Conservation (phyloP, 129 eudicot species). For the Gnaphalium uliginosum region DNA sequence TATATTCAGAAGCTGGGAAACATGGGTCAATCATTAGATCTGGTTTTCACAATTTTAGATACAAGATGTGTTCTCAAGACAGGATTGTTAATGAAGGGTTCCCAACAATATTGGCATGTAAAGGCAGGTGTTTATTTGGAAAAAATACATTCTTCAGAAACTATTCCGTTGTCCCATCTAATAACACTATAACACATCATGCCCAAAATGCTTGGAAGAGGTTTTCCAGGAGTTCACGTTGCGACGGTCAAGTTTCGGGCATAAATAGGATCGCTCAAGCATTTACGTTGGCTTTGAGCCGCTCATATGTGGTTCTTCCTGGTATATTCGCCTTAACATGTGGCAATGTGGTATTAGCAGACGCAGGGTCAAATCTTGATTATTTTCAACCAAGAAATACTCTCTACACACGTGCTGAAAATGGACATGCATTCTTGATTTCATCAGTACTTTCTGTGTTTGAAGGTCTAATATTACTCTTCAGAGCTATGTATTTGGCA, state of each 20-base stretch:
- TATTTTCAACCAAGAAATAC: conserved; percentile 43
- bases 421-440: conserved; percentile 54
- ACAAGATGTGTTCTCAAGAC: conserved; percentile 40
- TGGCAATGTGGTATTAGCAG: conserved; percentile 55
- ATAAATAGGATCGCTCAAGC: conserved; percentile 70
- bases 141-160: conserved; percentile 37
- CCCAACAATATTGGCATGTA: conserved; percentile 26
- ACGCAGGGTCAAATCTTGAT: conserved; percentile 46
- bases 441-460: conserved; percentile 49
- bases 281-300: conserved; percentile 71
- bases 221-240: conserved; percentile 34
- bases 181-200: conserved; percentile 51
- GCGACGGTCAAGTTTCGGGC: conserved; percentile 26
- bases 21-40: conserved; percentile 37
- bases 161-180: conserved; percentile 37
- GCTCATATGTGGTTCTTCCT: conserved; percentile 67
- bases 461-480: conserved; percentile 56
- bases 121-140: conserved; percentile 27
- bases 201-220: conserved; percentile 79
- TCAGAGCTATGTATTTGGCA: conserved; percentile 66
- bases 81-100: conserved; percentile 32
- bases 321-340: conserved; percentile 61
- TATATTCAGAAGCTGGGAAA: conserved; percentile 36
- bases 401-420: conserved; percentile 54
- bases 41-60: conserved; percentile 41